phyloP scores from a whole-genome alignment of 441 rosid genomes.

The Populus hybrid region DNA sequence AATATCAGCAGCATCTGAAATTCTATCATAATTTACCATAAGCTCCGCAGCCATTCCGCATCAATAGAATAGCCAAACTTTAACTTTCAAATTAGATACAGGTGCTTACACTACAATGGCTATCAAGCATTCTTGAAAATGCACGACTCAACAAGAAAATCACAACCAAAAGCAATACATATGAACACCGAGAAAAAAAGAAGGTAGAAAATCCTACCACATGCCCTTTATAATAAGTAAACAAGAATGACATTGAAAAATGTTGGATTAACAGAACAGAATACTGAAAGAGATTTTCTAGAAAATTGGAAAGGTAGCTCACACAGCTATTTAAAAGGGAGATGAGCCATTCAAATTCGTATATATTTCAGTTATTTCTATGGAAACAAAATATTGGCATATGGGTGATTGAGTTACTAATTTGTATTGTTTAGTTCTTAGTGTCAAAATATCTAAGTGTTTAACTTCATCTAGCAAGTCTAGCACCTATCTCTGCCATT shows the following conservation, averaged over 20 bases:
- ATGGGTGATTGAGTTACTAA: not conserved
- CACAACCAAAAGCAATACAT: not conserved
- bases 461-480: not conserved
- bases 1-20: not conserved
- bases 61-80: constrained; percentile 3
- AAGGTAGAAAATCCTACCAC: not conserved
- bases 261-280: not conserved
- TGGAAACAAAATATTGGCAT: not conserved
- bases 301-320: not conserved
- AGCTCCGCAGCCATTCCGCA: not conserved
- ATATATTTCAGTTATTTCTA: not conserved
- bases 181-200: not conserved
- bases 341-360: not conserved
- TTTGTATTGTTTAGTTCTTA: not conserved
- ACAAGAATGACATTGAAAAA: not conserved
- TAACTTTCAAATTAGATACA: not conserved
- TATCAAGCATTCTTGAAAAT: not conserved
- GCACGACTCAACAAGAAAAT: not conserved
- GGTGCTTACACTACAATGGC: not conserved
- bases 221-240: not conserved
- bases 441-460: not conserved
- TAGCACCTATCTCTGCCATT: not conserved
- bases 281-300: not conserved
- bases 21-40: not conserved
- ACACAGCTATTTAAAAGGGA: not conserved